Conservation (phyloP, 352 stramenopile species). For the Stephanocyclus meneghinianus region DNA sequence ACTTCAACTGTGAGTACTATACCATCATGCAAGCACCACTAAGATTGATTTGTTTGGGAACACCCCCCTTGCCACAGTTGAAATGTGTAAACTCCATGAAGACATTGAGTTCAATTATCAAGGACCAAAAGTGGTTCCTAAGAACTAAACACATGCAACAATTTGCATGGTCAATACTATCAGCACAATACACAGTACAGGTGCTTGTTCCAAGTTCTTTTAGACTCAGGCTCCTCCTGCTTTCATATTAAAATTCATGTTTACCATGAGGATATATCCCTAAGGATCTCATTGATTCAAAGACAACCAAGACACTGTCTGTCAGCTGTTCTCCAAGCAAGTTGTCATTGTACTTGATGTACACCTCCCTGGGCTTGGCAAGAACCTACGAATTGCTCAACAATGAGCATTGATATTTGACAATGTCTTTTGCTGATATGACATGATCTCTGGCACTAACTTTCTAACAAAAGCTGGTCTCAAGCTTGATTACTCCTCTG, state of each 20-base stretch:
- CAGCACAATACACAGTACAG: not conserved
- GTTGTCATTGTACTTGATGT: slow-evolving; percentile 13
- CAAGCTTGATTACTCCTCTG: not conserved
- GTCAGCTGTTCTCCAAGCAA: not conserved
- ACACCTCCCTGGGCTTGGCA: slow-evolving; percentile 32
- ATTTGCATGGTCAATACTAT: slow-evolving; percentile 10
- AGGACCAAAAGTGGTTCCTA: not conserved
- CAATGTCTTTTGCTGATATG: slow-evolving; percentile 3
- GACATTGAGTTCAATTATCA: too few relatives aligned
- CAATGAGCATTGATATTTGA: not conserved
- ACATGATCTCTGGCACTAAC: slow-evolving; percentile 6
- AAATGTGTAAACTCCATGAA: too few relatives aligned
- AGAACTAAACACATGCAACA: not conserved
- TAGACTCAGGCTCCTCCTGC: too few relatives aligned
- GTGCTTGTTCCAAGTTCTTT: too few relatives aligned
- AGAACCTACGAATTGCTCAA: slow-evolving; percentile 23
- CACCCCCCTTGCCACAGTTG: too few relatives aligned
- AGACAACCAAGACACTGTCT: not conserved
- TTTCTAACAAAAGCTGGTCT: slow-evolving; percentile 6
- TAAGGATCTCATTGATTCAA: not conserved
- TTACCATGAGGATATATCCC: not conserved
- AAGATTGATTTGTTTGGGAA: too few relatives aligned
- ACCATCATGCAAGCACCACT: too few relatives aligned
- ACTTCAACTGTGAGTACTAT: too few relatives aligned
- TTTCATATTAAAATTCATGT: not conserved